Conservation (phyloP, 2,329 filamentous ascomycete species). For the Trichoderma semiorbis region DNA sequence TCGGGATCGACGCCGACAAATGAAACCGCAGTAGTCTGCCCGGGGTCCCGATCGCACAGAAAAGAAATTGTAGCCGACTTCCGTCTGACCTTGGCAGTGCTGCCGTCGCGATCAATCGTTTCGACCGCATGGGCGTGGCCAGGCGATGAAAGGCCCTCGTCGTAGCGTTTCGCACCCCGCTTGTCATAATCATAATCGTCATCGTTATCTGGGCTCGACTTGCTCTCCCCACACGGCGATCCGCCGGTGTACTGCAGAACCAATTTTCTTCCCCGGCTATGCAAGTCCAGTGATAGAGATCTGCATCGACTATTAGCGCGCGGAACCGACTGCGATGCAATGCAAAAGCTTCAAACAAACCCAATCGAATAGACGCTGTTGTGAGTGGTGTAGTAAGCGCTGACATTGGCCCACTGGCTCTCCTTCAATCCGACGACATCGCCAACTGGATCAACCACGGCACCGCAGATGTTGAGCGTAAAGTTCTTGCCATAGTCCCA, state of each 20-base stretch:
- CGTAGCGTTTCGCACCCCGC: not conserved
- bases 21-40: constrained; percentile 66
- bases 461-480: constrained; percentile 75
- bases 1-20: constrained; percentile 83
- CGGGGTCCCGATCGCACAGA: constrained; percentile 81
- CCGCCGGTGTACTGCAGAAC: constrained; percentile 74
- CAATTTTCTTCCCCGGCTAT: constrained; percentile 67
- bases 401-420: constrained; percentile 66
- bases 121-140: constrained; percentile 19
- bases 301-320: constrained; percentile 22
- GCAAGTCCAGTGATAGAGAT: constrained; percentile 49
- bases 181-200: constrained; percentile 20
- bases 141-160: not conserved
- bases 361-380: constrained; percentile 72
- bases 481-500: constrained; percentile 80
- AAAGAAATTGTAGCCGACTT: constrained; percentile 91
- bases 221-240: constrained; percentile 62
- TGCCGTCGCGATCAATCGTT: constrained; percentile 32
- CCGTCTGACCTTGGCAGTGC: constrained; percentile 37
- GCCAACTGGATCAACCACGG: constrained; percentile 65
- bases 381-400: constrained; percentile 68
- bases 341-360: constrained; percentile 43
- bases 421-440: constrained; percentile 63
- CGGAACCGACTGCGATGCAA: not conserved
- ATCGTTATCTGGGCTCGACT: constrained; percentile 32